These are phyloP conservation scores for Podospora pseudoanserina DNA, from an alignment of 495 filamentous ascomycete species.

Conservation along the genomic window DNA sequence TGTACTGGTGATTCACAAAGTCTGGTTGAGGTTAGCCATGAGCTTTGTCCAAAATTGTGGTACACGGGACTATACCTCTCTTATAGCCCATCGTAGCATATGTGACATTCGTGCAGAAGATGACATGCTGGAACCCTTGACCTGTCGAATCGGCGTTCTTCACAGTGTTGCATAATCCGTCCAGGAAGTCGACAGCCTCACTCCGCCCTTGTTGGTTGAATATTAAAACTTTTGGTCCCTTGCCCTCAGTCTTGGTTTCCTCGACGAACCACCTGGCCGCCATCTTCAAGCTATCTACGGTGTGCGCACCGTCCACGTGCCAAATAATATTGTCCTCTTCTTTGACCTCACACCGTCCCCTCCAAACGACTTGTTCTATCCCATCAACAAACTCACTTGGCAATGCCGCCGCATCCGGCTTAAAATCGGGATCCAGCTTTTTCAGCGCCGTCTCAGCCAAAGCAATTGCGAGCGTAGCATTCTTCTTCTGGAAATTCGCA, in stretches of 20 bases:
- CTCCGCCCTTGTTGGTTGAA: constrained; percentile 90
- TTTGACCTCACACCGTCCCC: constrained; percentile 70
- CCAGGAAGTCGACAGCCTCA: constrained; percentile 58
- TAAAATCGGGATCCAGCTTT: constrained; percentile 37
- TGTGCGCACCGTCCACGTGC: constrained; percentile 91
- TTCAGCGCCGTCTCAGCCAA: constrained; percentile 61
- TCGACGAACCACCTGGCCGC: constrained; percentile 69
- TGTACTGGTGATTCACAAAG: constrained; percentile 71
- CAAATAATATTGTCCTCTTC: constrained; percentile 54
- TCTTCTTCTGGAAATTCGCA: constrained; percentile 79
- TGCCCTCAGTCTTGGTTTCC: constrained; percentile 30
- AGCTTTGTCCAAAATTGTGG: constrained; percentile 18
- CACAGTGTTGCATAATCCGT: constrained; percentile 40
- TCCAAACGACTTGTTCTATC: constrained; percentile 59
- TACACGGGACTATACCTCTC: constrained; percentile 30
- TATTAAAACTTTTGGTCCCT: constrained; percentile 53
- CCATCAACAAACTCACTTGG: constrained; percentile 63
- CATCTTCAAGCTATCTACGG: constrained; percentile 69
- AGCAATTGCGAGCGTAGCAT: constrained; percentile 78
- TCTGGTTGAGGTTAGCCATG: constrained; percentile 41
- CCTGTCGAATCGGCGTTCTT: constrained; percentile 1
- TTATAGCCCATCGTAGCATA: constrained; percentile 67
- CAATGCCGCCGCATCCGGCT: constrained; percentile 35
- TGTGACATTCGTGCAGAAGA: constrained; percentile 90
- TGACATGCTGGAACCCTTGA: constrained; percentile 54